Conservation (phyloP, 2,329 filamentous ascomycete genomes). For the Talaromyces sp. region DNA sequence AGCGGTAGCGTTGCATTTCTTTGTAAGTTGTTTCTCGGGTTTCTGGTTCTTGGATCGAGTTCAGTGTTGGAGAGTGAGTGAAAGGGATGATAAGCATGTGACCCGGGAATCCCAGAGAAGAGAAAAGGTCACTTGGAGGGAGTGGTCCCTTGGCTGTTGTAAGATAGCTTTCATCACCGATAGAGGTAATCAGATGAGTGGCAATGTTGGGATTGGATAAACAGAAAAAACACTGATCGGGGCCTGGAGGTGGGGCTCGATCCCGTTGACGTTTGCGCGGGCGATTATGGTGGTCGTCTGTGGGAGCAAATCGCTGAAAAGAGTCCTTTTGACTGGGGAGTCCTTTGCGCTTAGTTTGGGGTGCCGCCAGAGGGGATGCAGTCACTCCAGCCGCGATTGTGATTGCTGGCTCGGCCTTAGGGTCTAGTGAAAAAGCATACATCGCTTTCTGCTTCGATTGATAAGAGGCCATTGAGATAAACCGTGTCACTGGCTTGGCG, state of each 20-base stretch:
- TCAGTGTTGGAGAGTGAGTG: constrained; percentile 75
- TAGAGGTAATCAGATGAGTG: constrained; percentile 85
- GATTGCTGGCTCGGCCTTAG: constrained; percentile 61
- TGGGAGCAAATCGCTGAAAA: constrained; percentile 44
- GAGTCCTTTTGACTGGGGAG: constrained; percentile 39
- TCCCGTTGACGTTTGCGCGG: constrained; percentile 41
- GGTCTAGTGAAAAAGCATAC: constrained; percentile 68
- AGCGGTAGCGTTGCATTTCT: constrained; percentile 84
- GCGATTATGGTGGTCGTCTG: constrained; percentile 41
- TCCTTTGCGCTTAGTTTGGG: constrained; percentile 61
- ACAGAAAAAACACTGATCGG: constrained; percentile 91
- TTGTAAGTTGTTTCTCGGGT: constrained; percentile 61
- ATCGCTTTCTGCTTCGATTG: constrained; percentile 71
- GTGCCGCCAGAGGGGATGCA: constrained; percentile 63
- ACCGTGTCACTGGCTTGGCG: constrained; percentile 71
- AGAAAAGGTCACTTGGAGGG: constrained; percentile 70
- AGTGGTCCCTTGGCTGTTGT: constrained; percentile 92
- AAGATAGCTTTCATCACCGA: constrained; percentile 84
- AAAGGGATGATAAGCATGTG: constrained; percentile 93
- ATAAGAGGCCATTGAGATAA: constrained; percentile 83
- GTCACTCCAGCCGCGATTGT: constrained; percentile 72
- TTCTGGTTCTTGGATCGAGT: constrained; percentile 64
- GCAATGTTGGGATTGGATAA: constrained; percentile 82
- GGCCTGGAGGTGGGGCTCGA: constrained; percentile 59
- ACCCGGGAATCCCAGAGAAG: constrained; percentile 72